A percentile compares a stretch with the other conserved stretches of the same genome.
phyloP scores from a whole-genome alignment of 371 early-diverging fungal species.

The Mucor plumbeus region DNA sequence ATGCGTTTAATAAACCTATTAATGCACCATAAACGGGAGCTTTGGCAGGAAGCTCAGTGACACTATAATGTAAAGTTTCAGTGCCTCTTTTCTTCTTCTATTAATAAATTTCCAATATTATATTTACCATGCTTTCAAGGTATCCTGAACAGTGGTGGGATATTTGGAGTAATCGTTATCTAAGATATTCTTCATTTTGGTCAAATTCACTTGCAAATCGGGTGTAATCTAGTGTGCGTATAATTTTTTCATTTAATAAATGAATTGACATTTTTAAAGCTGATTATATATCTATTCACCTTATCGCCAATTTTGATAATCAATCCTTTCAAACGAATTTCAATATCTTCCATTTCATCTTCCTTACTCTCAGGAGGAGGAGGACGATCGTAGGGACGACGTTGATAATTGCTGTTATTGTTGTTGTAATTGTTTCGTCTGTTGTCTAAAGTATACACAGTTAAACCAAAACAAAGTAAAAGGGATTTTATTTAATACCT shows the following conservation, averaged over 20 bases:
- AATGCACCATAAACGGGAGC: conserved; percentile 80
- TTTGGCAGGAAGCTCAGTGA: conserved; percentile 80
- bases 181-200: conserved; percentile 73
- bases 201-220: conserved; percentile 66
- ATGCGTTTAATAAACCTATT: conserved; percentile 76
- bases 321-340: conserved; percentile 69
- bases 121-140: conserved; percentile 68
- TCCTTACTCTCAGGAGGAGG: conserved; percentile 32
- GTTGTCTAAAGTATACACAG: conserved; percentile 10
- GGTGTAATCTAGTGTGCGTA: conserved; percentile 49
- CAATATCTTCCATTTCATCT: conserved; percentile 71
- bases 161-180: conserved; percentile 72
- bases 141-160: conserved; percentile 65
- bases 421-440: conserved; percentile 22
- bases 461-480: no score
- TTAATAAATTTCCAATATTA: neutral
- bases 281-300: conserved; percentile 38
- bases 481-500: conserved; percentile 6
- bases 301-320: conserved; percentile 83
- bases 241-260: neutral
- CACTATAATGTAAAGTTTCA: conserved; percentile 41
- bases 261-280: neutral
- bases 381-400: conserved; percentile 37
- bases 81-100: neutral
- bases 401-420: conserved; percentile 18